Evolutionary conservation across 2,329 filamentous ascomycete genomes (phyloP).

Genomic region (Botrytis cinerea): DNA sequence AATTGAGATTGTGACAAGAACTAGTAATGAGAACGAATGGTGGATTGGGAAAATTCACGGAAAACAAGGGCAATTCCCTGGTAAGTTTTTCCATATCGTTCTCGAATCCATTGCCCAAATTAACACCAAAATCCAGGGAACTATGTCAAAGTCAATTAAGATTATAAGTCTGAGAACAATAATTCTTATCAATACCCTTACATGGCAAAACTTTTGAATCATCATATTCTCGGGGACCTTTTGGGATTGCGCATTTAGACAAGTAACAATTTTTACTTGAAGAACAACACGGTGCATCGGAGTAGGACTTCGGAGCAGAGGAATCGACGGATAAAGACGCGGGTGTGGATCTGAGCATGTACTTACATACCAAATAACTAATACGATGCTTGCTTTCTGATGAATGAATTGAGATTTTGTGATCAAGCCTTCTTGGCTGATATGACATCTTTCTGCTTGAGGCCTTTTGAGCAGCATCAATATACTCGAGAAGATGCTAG

Average conservation of each 20-base stretch:
- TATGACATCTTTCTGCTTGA: neutral
- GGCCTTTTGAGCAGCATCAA: neutral
- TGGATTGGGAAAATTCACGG: slow-evolving; percentile 84
- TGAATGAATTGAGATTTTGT: neutral
- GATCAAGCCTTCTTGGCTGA: neutral
- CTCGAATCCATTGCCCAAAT: neutral
- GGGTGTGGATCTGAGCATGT: slow-evolving; percentile 11
- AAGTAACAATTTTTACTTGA: neutral
- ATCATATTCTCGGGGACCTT: slow-evolving; percentile 4
- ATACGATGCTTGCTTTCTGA: slow-evolving; percentile 19
- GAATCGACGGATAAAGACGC: neutral
- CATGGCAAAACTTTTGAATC: slow-evolving; percentile 14
- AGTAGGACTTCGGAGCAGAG: slow-evolving; percentile 7
- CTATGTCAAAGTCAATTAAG: slow-evolving; percentile 50
- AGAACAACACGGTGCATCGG: slow-evolving; percentile 1
- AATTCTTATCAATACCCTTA: slow-evolving; percentile 18
- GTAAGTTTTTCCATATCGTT: slow-evolving; percentile 52
- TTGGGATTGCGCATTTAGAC: slow-evolving; percentile 6
- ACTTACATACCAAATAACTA: slow-evolving; percentile 21
- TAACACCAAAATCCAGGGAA: slow-evolving; percentile 46
- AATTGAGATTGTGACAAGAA: slow-evolving; percentile 83
- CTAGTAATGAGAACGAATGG: slow-evolving; percentile 95
- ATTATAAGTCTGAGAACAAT: neutral
- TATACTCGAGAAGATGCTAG: neutral
- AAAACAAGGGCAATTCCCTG: slow-evolving; percentile 89